Conservation (phyloP, 1,284 basidiomycete genomes). For the Rhodotorula sp. region DNA sequence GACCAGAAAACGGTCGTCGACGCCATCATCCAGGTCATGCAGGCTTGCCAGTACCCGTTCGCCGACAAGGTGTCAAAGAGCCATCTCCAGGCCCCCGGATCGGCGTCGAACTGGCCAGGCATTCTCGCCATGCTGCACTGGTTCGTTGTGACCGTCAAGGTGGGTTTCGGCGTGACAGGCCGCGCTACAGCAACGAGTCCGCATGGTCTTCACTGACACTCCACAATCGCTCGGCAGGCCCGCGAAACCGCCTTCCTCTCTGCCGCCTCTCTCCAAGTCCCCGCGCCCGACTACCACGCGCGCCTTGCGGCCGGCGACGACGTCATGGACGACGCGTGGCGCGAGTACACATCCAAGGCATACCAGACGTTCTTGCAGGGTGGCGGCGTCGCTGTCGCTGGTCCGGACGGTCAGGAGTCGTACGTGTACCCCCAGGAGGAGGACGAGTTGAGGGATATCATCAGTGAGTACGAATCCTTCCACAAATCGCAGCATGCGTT, state of each 20-base stretch:
- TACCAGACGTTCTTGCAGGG: conserved; percentile 40
- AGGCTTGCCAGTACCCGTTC: conserved; percentile 42
- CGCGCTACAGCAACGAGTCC: too few species aligned
- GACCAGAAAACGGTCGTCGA: conserved; percentile 17
- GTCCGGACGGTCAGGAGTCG: background rate
- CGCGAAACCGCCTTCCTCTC: conserved; percentile 34
- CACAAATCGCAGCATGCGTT: background rate
- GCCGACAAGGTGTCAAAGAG: conserved; percentile 43
- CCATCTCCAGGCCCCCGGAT: conserved; percentile 44
- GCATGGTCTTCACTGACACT: too few species aligned
- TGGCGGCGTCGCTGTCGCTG: conserved; percentile 30
- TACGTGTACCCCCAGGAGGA: conserved; percentile 9
- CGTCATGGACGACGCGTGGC: conserved; percentile 37
- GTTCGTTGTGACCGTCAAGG: conserved; percentile 44
- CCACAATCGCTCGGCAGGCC: too few species aligned
- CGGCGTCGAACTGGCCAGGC: conserved; percentile 45
- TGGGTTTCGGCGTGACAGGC: conserved; percentile 13
- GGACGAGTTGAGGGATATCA: conserved; percentile 10
- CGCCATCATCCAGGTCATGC: conserved; percentile 42
- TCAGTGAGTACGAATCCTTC: conserved; percentile 13
- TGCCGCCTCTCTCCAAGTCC: conserved; percentile 37
- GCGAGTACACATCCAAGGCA: conserved; percentile 31
- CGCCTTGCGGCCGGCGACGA: conserved; percentile 21
- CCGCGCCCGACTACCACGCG: conserved; percentile 14
- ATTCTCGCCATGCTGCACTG: conserved; percentile 47